A percentile compares a stretch with the other conserved stretches of the same genome.
Conservation (phyloP, 495 filamentous ascomycete genomes). For the Annulohypoxylon moriforme region DNA sequence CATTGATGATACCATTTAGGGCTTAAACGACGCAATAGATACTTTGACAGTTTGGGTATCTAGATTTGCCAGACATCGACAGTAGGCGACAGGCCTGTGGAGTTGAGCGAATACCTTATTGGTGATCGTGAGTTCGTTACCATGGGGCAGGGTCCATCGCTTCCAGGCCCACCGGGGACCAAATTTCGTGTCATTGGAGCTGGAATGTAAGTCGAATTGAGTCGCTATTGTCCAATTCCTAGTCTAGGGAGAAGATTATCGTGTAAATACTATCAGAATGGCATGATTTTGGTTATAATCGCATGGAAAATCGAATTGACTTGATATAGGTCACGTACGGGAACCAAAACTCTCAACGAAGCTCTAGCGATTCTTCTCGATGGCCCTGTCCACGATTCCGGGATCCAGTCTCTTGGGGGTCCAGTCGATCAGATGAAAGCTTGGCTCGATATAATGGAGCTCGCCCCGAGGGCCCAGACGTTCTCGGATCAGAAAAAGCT, state of each 20-base stretch:
- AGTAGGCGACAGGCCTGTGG: conserved; percentile 19
- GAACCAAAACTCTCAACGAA: conserved; percentile 50
- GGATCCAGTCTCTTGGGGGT: conserved; percentile 48
- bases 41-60: conserved; percentile 26
- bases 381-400: conserved; percentile 48
- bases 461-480: conserved; percentile 44
- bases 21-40: conserved; percentile 34
- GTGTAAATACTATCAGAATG: neutral
- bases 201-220: conserved; percentile 47
- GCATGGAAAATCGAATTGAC: conserved; percentile 18
- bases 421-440: conserved; percentile 43
- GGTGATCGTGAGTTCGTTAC: conserved; percentile 30
- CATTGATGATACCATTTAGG: conserved; percentile 39
- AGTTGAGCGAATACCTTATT: conserved; percentile 27
- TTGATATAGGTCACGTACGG: conserved; percentile 47
- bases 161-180: conserved; percentile 47
- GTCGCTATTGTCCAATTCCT: neutral
- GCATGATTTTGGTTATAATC: neutral
- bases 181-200: conserved; percentile 51
- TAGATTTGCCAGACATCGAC: conserved; percentile 17
- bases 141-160: conserved; percentile 49
- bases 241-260: neutral
- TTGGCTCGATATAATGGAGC: conserved; percentile 49
- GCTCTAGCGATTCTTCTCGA: conserved; percentile 47
- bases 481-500: conserved; percentile 49